Conservation (phyloP, 2,329 filamentous ascomycete genomes). For the Sporothrix phasma region DNA sequence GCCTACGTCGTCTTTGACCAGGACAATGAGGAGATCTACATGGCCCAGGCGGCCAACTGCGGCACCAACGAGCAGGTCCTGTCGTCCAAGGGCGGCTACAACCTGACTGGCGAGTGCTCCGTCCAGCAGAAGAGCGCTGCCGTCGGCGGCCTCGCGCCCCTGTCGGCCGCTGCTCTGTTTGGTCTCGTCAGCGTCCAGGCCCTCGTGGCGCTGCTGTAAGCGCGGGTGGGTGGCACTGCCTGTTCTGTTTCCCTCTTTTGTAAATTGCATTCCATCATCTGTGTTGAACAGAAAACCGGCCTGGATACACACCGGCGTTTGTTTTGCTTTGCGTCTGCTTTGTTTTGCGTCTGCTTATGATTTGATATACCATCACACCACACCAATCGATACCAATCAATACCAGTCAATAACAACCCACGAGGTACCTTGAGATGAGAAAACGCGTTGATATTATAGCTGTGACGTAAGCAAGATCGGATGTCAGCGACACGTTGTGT, state of each 20-base stretch:
- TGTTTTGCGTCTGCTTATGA: neutral
- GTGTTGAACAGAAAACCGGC: neutral
- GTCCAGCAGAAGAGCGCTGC: neutral
- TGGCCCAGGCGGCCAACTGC: slow-evolving; percentile 23
- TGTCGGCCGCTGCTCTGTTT: neutral
- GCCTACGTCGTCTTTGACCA: slow-evolving; percentile 23
- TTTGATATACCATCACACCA: neutral
- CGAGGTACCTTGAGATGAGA: too few species aligned
- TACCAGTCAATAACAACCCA: too few species aligned
- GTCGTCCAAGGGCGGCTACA: slow-evolving; percentile 8
- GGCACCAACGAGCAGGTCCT: slow-evolving; percentile 21
- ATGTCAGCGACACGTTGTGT: too few species aligned
- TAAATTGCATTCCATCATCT: neutral
- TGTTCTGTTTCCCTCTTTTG: neutral
- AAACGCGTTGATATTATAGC: too few species aligned
- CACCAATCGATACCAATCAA: too few species aligned
- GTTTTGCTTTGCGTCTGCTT: neutral
- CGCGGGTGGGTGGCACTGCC: neutral
- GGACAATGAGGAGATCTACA: slow-evolving; percentile 21
- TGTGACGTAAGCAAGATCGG: too few species aligned
- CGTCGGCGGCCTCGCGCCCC: neutral
- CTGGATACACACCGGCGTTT: too few species aligned
- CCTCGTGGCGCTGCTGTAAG: slow-evolving; percentile 7
- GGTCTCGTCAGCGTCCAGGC: slow-evolving; percentile 6
- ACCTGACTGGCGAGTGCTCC: slow-evolving; percentile 20